Percentiles rank a stretch among this genome's conserved stretches.
phyloP scores from a whole-genome alignment of 73 alveolate genomes.

The Paramecium sexaurelia region DNA sequence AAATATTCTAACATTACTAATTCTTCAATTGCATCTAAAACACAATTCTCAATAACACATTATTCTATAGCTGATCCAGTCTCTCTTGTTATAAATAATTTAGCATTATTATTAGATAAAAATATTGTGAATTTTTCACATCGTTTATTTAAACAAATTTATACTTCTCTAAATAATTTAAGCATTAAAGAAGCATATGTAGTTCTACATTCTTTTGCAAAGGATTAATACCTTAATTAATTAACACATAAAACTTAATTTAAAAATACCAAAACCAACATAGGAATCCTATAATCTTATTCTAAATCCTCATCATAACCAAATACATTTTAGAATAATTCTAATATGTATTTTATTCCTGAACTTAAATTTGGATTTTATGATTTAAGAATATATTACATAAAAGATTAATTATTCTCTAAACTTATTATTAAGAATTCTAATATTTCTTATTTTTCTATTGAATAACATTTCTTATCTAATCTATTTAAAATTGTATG shows the following conservation, averaged over 20 bases:
- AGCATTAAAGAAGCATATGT: neutral
- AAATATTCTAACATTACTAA: neutral
- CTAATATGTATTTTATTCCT: neutral
- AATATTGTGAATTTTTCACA: neutral
- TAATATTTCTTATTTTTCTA: neutral
- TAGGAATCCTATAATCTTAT: neutral
- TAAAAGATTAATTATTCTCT: neutral
- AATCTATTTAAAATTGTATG: constrained; percentile 5
- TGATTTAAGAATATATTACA: neutral
- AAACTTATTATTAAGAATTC: constrained; percentile 11
- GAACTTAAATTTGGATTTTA: neutral
- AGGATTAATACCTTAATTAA: neutral
- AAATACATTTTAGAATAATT: neutral
- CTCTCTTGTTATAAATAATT: neutral
- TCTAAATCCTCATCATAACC: neutral
- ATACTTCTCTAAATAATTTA: neutral
- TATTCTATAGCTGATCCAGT: constrained; percentile 10
- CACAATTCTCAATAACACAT: neutral
- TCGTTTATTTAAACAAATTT: neutral
- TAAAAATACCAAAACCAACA: neutral
- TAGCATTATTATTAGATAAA: neutral
- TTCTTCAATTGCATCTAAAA: constrained; percentile 6
- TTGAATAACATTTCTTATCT: neutral
- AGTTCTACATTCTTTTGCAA: neutral
- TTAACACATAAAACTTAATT: neutral